Evolutionary conservation across 257 asterid genomes (phyloP).

Genomic region (Solanum virginianum): DNA sequence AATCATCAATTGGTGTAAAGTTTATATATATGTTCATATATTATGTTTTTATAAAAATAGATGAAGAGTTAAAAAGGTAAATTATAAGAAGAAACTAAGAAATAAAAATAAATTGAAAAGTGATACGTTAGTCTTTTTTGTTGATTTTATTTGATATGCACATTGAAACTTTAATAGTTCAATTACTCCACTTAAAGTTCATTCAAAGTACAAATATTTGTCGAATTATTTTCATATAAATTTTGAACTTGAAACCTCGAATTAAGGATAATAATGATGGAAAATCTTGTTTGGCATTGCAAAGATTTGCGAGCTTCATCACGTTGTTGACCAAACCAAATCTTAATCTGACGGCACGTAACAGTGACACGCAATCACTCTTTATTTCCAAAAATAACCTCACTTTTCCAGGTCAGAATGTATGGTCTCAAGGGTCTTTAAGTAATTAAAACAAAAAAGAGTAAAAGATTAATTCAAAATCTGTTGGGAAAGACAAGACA

Average conservation of each 20-base stretch:
- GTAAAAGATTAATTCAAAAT: not conserved
- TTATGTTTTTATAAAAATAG: not conserved
- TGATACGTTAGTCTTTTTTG: not conserved
- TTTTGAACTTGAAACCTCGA: rapidly evolving
- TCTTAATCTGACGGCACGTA: not conserved
- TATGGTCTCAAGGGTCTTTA: not conserved
- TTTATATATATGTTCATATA: not conserved
- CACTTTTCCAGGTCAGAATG: not conserved
- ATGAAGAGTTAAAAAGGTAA: too few relatives aligned
- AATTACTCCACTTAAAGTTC: not conserved
- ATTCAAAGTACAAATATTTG: not conserved
- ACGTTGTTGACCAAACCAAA: constrained; percentile 24
- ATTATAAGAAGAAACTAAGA: not conserved
- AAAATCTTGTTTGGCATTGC: not conserved
- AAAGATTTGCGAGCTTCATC: not conserved
- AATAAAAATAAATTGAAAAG: not conserved
- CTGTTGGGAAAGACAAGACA: not conserved
- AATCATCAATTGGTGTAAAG: rapidly evolving
- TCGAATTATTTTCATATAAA: not conserved
- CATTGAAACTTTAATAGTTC: rapidly evolving
- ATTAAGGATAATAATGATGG: not conserved
- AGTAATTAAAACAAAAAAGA: not conserved
- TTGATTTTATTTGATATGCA: not conserved
- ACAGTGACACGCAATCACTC: not conserved
- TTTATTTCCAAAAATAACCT: not conserved